Conservation (phyloP, 1,284 basidiomycete species). For the Cryptococcus sp. region DNA sequence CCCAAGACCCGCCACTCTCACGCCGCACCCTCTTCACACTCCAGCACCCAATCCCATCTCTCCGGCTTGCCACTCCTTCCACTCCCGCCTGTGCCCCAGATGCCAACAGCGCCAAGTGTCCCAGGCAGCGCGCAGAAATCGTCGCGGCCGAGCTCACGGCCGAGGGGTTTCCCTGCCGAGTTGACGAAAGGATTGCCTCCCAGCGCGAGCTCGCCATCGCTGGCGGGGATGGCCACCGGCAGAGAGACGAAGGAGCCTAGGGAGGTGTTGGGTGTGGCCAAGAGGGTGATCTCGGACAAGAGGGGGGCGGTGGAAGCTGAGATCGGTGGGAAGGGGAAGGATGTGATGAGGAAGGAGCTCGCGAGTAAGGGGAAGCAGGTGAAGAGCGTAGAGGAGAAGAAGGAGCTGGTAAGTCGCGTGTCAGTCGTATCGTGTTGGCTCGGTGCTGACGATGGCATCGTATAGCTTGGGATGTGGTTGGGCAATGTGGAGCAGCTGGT, state of each 20-base stretch:
- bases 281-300: conserved; percentile 22
- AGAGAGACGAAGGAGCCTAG: conserved; percentile 2
- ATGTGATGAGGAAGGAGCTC: conserved; percentile 3
- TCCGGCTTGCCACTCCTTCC: conserved; percentile 15
- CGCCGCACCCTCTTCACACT: conserved; percentile 10
- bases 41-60: conserved; percentile 35
- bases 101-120: neutral
- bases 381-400: conserved; percentile 73
- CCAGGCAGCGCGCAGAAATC: neutral
- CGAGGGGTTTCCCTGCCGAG: conserved; percentile 35
- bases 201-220: conserved; percentile 22
- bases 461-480: conserved; percentile 64
- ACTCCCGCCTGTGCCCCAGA: conserved; percentile 13
- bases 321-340: neutral
- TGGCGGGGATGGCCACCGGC: neutral
- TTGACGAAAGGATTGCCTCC: conserved; percentile 39
- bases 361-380: conserved; percentile 13
- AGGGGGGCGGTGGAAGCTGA: neutral
- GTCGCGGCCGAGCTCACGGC: neutral
- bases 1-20: conserved; percentile 21
- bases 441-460: neutral
- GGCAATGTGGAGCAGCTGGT: conserved; percentile 85
- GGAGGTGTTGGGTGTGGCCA: conserved; percentile 16
- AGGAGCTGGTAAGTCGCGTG: conserved; percentile 55
- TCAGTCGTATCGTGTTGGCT: neutral